Evolutionary conservation across 1,284 basidiomycete genomes (phyloP), one percentile per base, ranked within the genome.

Genomic region (Ceratobasidium sp.): DNA sequence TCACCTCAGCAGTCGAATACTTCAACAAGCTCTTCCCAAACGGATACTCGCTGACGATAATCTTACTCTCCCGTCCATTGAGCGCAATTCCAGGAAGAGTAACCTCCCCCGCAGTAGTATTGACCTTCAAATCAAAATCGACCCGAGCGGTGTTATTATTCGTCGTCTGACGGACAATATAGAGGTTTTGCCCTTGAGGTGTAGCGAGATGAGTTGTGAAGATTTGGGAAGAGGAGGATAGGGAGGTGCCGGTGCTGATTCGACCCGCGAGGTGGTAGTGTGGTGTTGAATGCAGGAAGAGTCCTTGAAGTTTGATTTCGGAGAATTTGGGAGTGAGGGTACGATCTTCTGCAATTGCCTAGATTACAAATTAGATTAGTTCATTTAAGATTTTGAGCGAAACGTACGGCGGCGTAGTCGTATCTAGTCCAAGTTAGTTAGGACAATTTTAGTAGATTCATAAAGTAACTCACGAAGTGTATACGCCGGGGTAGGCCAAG

Each of bases 401-500:
- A 10, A 31, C 66, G 35, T 13, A 68, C 66, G 5, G 66, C 47
- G 15, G 47, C 66, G 31, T 67, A 76, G 33, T 76, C 75, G 49
- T 76, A 76, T 7, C 75, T 66, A 31, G 8, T 13, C 31, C 60
- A 7, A 26, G 26, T 17, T 8, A 1, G 20, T 51, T 26, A 67
- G 65, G 28, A 13, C 31, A 82, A n/a, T 23, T 20, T 35, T 33
- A 31, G 2, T 33, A 0, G 5, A n/a, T 26, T 23, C 26, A n/a
- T 1, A 51, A 49, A 26, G 5, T 81, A 82, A 82, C 86, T 79
- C 85, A 88, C 76, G 84, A 86, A 0, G 86, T 85, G 79, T 85
- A 86, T 17, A 86, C 86, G 0, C 85, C 85, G 65, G 84, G 71
- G 80, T 85, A 78, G 80, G 84, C 84, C 81, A 84, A 78, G 60